A percentile compares a stretch with the other conserved stretches of the same genome.
phyloP scores from a whole-genome alignment of 2,329 filamentous ascomycete genomes.

The Cercospora zeina region DNA sequence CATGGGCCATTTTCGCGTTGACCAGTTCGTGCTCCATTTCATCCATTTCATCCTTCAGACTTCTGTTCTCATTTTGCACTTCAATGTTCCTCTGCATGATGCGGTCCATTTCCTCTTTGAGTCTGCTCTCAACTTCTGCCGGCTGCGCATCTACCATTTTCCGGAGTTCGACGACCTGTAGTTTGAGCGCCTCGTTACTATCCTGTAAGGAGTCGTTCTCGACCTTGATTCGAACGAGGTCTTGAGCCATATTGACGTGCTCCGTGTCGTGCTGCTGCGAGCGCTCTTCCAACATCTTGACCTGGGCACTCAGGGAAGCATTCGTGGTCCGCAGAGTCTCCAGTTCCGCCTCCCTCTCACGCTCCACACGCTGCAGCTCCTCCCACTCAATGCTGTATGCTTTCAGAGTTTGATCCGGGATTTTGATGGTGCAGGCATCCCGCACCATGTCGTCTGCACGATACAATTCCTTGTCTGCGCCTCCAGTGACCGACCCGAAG shows the following conservation, averaged over 20 bases:
- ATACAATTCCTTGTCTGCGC: conserved; percentile 91
- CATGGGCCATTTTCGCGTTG: conserved; percentile 89
- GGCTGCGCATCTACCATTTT: conserved; percentile 87
- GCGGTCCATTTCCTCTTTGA: conserved; percentile 82
- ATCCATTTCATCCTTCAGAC: conserved; percentile 81
- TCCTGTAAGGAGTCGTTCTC: conserved; percentile 88
- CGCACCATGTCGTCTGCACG: conserved; percentile 89
- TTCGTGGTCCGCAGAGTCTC: conserved; percentile 70
- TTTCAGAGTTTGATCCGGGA: conserved; percentile 79
- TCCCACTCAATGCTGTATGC: conserved; percentile 87
- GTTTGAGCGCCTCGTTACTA: conserved; percentile 81
- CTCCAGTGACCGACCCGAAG: conserved; percentile 88
- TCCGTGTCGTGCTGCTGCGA: conserved; percentile 86
- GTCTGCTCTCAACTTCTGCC: conserved; percentile 73
- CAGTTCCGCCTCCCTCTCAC: conserved; percentile 78
- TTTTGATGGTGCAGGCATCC: conserved; percentile 84
- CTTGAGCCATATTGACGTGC: conserved; percentile 85
- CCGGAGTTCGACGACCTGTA: conserved; percentile 81
- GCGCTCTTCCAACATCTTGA: conserved; percentile 84
- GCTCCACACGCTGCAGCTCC: conserved; percentile 79
- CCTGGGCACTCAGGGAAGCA: conserved; percentile 65
- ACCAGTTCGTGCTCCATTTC: conserved; percentile 93
- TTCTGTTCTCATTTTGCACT: conserved; percentile 89
- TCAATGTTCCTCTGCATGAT: conserved; percentile 91
- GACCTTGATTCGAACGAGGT: conserved; percentile 88